Evolutionary conservation across 768 basidiomycete species (phyloP).

Genomic region (Amanita exitialis): DNA sequence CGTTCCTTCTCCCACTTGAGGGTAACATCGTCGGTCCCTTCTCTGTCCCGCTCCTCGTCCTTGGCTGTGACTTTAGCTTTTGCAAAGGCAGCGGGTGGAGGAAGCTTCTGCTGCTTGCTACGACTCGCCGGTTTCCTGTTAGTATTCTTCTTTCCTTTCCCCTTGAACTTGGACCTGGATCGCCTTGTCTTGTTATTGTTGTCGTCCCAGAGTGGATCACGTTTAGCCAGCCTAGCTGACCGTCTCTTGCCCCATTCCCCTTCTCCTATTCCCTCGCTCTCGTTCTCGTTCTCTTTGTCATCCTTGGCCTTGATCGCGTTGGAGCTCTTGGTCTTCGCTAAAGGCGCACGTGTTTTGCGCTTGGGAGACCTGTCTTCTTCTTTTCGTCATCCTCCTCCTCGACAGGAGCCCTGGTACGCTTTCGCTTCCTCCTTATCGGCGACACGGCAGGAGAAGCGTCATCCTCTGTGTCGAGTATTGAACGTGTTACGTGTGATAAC

Average conservation of each 20-base stretch:
- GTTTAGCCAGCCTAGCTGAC: conserved; percentile 3
- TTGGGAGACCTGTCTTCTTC: not conserved
- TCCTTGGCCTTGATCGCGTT: not conserved
- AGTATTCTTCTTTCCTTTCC: conserved; percentile 3
- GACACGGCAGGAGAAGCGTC: not conserved
- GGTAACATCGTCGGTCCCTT: not conserved
- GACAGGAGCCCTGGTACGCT: not conserved
- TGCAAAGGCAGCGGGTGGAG: not conserved
- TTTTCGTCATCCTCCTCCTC: not conserved
- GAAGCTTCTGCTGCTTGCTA: no score
- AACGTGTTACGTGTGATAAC: no score
- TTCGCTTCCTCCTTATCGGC: not conserved
- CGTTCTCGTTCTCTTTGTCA: not conserved
- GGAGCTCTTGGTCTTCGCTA: not conserved
- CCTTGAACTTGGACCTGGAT: not conserved
- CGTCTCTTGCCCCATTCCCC: not conserved
- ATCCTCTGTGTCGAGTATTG: no score
- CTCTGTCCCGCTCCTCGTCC: not conserved
- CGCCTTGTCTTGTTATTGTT: not conserved
- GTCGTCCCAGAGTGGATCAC: not conserved
- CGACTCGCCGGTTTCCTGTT: not conserved
- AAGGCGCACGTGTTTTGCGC: not conserved
- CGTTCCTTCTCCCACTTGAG: conserved; percentile 5
- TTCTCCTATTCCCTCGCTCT: not conserved
- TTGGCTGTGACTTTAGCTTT: not conserved